Evolutionary conservation across 2,329 filamentous ascomycete genomes (phyloP), one percentile per base, ranked within the genome.

Genomic region (Trichocomaceae sp.): DNA sequence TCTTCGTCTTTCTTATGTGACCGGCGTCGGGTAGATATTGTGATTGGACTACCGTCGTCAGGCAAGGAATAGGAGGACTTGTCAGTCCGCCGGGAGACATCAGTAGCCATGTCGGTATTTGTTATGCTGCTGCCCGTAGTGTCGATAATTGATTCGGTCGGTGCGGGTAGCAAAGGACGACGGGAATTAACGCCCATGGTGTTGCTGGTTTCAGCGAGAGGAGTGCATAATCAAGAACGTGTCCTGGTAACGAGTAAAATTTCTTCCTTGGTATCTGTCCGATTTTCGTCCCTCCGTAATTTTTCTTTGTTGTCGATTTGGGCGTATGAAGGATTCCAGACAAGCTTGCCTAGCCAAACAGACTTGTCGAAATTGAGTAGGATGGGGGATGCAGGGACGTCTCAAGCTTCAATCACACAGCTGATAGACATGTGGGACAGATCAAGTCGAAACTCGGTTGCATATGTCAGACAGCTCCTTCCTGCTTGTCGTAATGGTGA

Each of bases 31-130:
- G 92, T 96, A 68, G 86, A 85, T 70, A 99, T 95, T 58, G 90
- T 97, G 66, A 99, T 85, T 42, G 91, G 90, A 52, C 88, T 92
- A 55, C 76, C 76, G 73, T 78, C 76, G 67, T 77, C 75, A 23
- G 76, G 76, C 53, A 78, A 73, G 26, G 75, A 77, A 62, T 77
- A 76, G 50, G 74, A 77, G 51, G 76, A 76, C 59, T 73, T 75
- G 64, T 78, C 76, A 63, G 74, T 78, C 53, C 73, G 70, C 62
- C 73, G 72, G 64, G 76, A 78, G 60, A 78, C 59, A 66, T 78
- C 75, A 60, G 76, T 78, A 59, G 73, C 75, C 63, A 77, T 63
- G 66, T 77, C 75, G 61, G 73, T 76, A 57, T 67, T 71, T 57
- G 69, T 73, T 52, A 65, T 63, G 62, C 73, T 76, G 62, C 74